Evolutionary conservation across 768 basidiomycete genomes (phyloP), one percentile per base, ranked within the genome.

Genomic region (Tricholoma sp.): DNA sequence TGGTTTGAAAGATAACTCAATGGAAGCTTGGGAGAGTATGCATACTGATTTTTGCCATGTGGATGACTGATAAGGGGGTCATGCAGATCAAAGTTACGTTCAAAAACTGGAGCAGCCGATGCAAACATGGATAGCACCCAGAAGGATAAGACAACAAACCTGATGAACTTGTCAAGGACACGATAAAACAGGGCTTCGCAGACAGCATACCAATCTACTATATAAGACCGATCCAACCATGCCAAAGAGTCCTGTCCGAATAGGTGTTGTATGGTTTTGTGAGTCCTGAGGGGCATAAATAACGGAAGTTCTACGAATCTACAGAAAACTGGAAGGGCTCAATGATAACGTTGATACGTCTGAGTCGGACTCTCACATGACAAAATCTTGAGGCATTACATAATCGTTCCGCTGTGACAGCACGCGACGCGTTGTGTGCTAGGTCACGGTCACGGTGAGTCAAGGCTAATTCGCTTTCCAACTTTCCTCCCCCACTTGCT

Each of bases 31-130:
- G 18, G 20, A 28, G 4, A 31, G 32, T 52, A 34, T 15, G 65
- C 75, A 59, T 60, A 84, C 84, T 81, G 81, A 59, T 79, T 77
- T 47, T 73, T 65, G 45, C 67, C 69, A 59, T 83, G 78, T 11
- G 76, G 75, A 61, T 82, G 76, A 53, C 69, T 76, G 44, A 88
- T 86, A 13, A 77, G 66, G 9, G 76, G 72, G 60, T 88, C 85
- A 41, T 80, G 64, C 3, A 66, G 58, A 51, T 70, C 69, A 60
- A 85, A 83, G 1, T 75, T 73, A 13, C 84, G 74, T 61, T 82
- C 72, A 61, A 74, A 84, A 8, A 81, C 75, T 2, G 77, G 72
- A 4, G 73, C 64, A 15, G 59, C 52, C 41, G 68, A 71, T 45
- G 77, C 69, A 28, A 76, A 32, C 58, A 66, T 71, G 6, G 77